Percentiles rank a stretch among this genome's conserved stretches.
These are phyloP conservation scores for Wilcoxina mikolae DNA, from an alignment of 495 filamentous ascomycete species.

Conservation along the genomic window DNA sequence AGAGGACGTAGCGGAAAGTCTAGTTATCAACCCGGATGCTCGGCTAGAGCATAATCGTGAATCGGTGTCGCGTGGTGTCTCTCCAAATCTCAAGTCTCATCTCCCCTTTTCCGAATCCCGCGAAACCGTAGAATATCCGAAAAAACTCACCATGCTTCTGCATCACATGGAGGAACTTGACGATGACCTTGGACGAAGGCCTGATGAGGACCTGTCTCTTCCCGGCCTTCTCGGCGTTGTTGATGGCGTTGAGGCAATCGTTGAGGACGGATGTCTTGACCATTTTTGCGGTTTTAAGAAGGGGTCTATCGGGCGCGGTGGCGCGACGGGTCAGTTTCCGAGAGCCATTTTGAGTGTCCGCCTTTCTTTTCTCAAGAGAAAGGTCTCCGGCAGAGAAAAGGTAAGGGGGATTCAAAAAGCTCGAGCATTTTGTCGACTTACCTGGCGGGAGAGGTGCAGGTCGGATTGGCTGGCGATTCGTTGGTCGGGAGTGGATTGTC, in stretches of 20 bases:
- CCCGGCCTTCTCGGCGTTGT: conserved; percentile 98
- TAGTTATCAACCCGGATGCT: conserved; percentile 99
- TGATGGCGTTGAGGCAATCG: conserved; percentile 98
- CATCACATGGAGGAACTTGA: conserved; percentile 98
- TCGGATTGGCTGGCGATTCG: background rate
- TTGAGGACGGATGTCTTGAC: conserved; percentile 97
- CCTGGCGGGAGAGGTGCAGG: conserved; percentile 6
- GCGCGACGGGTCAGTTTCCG: conserved; percentile 10
- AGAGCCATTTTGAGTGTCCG: conserved; percentile 31
- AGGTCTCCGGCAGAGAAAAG: conserved; percentile 19
- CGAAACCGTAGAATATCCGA: conserved; percentile 16
- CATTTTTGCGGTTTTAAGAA: conserved; percentile 64
- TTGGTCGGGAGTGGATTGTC: background rate
- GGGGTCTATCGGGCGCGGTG: conserved; percentile 58
- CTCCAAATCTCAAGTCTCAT: background rate
- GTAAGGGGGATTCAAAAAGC: conserved; percentile 31
- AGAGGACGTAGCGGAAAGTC: conserved; percentile 62
- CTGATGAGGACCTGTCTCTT: conserved; percentile 97
- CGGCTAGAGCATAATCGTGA: too few relatives aligned
- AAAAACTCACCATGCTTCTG: conserved; percentile 85
- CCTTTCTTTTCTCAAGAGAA: conserved; percentile 27
- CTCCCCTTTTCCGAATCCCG: background rate
- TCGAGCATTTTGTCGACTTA: conserved; percentile 1
- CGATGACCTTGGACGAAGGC: conserved; percentile 94
- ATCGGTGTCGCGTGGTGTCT: background rate